Base-by-base conservation (phyloP, 2,329 filamentous ascomycete species). In the Penicillium sp. region DNA sequence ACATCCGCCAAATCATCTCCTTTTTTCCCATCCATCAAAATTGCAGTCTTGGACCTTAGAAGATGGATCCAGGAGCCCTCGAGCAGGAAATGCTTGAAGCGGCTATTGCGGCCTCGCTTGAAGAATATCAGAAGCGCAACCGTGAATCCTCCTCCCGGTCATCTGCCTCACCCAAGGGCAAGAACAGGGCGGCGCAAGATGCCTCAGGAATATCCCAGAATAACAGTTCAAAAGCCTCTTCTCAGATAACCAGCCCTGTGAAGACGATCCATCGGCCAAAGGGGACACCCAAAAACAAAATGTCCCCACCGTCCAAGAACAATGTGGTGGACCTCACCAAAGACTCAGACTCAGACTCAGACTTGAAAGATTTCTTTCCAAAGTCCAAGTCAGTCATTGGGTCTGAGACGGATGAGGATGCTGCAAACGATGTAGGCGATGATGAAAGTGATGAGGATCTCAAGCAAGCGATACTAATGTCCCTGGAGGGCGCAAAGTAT, bases 401-500 rank as follows among this genome's bases (percentile, higher is more conserved):
- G 2, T 70, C 70, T 14, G 69, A 70, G 19, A 69, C 63, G 2
- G 67, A 64, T 14, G 59, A 64, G 6, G 66, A 66, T 14, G 56
- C 63, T 10, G 50, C 56, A 16, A 54, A 59, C 11, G 55, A 61
- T 33, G 59, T 16, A 24, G 11, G 3, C 2, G 37, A 63, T 11
- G 55, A 66, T 18, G 58, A 62, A 4, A 60, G 70, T 0, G 75
- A 77, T 36, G 75, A 77, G 44, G 72, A 76, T 10, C 59, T 78
- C 13, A 72, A 72, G 46, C 64, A 58, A 58, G 70, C 77, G 43
- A 71, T 78, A 58, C 66, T 69, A 18, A 36, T 77, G 39, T 75
- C 75, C 49, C 59, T 76, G 59, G 63, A 75, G 55, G 51, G 62
- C 6, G n/a, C 61, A 55, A 43, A 61, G 55, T 39, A 61, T 35